Evolutionary conservation across 1,284 basidiomycete genomes (phyloP), one percentile per base, ranked within the genome.

Genomic region (Cutaneotrichosporon cavernicola): DNA sequence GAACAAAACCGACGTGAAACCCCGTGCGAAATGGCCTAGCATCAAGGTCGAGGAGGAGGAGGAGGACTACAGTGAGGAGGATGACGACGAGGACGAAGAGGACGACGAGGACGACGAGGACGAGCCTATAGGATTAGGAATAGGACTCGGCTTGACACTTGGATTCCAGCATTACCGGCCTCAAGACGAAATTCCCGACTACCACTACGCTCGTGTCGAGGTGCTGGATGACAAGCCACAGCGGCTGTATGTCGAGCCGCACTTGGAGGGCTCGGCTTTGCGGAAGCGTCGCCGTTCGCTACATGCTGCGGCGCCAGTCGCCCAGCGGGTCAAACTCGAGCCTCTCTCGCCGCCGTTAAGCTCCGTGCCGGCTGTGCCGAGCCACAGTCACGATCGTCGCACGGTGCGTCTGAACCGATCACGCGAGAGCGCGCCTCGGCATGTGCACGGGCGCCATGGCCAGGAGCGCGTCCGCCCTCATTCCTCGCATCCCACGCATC

Each of bases 141-240:
- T 18, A 21, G 55, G 22, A 14, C 16, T 51, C 7, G 49, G 49
- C 11, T n/a, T 21, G 49, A 11, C n/a, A 6, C 49, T 21, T n/a
- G 49, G n/a, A 22, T 30, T 50, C 22, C 49, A 22, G 22, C 22
- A 50, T 14, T 50, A 53, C 51, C 31, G 30, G 30, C 51, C 26
- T 22, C 49, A n/a, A 10, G 34, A 40, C 34, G 7, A 32, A 4
- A 5, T 38, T n/a, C 13, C 56, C 9, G 56, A 32, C 13, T 56
- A 56, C 14, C 55, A 40, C 21, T 56, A 56, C 8, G 55, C 22
- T 6, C 55, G 55, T 14, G 22, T 43, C 6, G 55, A 56, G 38
- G 38, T 56, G 38, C 55, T 56, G 7, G 55, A 56, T 38, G 55
- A 56, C 38, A 56, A 56, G 38, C 55, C 55, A 14, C 55, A 22